Evolutionary conservation across 805 yeast species (phyloP).

Genomic region (Cyberlindnera misumaiensis): DNA sequence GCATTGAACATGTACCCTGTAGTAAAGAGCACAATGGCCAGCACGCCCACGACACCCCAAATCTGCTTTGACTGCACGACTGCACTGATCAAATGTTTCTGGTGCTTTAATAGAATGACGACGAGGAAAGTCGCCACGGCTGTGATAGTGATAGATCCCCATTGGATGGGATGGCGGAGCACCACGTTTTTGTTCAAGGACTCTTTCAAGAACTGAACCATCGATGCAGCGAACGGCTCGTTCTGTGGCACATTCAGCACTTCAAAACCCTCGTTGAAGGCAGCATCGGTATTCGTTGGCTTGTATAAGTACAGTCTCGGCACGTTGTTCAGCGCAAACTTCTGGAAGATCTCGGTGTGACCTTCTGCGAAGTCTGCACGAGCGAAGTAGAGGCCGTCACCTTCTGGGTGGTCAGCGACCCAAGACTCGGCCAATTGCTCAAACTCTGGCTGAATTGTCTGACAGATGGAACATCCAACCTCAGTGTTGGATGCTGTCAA

Average conservation of each 20-base stretch:
- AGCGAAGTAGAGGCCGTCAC: slow-evolving; percentile 59
- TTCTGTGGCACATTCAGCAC: slow-evolving; percentile 26
- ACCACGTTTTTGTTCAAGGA: slow-evolving; percentile 16
- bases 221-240: slow-evolving; percentile 24
- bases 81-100: slow-evolving; percentile 28
- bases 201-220: slow-evolving; percentile 24
- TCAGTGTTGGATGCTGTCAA: slow-evolving; percentile 70
- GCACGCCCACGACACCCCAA: slow-evolving; percentile 70
- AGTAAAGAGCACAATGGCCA: slow-evolving; percentile 61
- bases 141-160: slow-evolving; percentile 28
- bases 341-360: slow-evolving; percentile 37
- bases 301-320: slow-evolving; percentile 66
- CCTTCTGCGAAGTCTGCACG: slow-evolving; percentile 63
- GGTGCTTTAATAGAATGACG: slow-evolving; percentile 24
- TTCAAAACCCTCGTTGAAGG: slow-evolving; percentile 23
- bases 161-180: slow-evolving; percentile 31
- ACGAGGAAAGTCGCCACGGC: slow-evolving; percentile 27
- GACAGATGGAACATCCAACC: slow-evolving; percentile 74
- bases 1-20: slow-evolving; percentile 92
- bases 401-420: slow-evolving; percentile 50
- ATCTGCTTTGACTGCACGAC: slow-evolving; percentile 45
- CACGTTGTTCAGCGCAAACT: slow-evolving; percentile 54
- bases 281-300: slow-evolving; percentile 44
- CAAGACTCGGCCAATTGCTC: slow-evolving; percentile 58
- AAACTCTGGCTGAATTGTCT: slow-evolving; percentile 59